phyloP scores from a whole-genome alignment of 2,329 filamentous ascomycete genomes.

The Diaporthe batatas region DNA sequence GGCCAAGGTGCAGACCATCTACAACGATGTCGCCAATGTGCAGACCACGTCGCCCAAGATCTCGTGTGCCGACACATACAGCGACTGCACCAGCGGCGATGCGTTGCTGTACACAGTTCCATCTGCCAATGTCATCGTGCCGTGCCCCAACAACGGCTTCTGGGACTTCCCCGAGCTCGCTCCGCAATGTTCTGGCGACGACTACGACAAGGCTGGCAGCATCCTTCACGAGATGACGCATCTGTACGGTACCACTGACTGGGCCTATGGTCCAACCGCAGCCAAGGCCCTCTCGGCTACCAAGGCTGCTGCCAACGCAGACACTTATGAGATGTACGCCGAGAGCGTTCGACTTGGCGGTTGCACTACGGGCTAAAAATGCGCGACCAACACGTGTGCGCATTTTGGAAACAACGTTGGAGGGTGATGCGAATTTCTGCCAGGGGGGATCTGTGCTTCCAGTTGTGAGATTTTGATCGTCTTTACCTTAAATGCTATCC shows the following conservation, averaged over 20 bases:
- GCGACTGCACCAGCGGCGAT: conserved; percentile 40
- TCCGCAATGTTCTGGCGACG: conserved; percentile 40
- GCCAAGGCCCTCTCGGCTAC: conserved; percentile 38
- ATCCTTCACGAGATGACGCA: conserved; percentile 43
- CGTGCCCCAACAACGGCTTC: conserved; percentile 42
- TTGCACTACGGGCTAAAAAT: conserved; percentile 35
- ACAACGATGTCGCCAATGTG: conserved; percentile 40
- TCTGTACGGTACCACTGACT: conserved; percentile 39
- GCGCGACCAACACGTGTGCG: not conserved
- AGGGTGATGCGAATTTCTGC: no score
- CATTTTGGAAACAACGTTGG: not conserved
- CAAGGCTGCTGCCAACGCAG: conserved; percentile 40
- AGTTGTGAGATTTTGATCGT: no score
- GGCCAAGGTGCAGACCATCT: conserved; percentile 40
- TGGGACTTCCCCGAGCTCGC: conserved; percentile 42
- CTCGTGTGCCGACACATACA: conserved; percentile 41
- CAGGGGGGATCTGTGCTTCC: not conserved
- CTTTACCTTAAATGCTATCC: no score
- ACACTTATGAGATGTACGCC: conserved; percentile 42
- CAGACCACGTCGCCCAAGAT: conserved; percentile 42
- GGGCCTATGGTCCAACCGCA: conserved; percentile 38
- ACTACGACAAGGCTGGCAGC: conserved; percentile 42
- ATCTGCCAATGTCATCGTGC: conserved; percentile 40
- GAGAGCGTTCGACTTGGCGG: conserved; percentile 41
- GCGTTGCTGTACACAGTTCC: conserved; percentile 42